Conservation (phyloP, 179 eudicot species). For the Amaranthus tricolor region DNA sequence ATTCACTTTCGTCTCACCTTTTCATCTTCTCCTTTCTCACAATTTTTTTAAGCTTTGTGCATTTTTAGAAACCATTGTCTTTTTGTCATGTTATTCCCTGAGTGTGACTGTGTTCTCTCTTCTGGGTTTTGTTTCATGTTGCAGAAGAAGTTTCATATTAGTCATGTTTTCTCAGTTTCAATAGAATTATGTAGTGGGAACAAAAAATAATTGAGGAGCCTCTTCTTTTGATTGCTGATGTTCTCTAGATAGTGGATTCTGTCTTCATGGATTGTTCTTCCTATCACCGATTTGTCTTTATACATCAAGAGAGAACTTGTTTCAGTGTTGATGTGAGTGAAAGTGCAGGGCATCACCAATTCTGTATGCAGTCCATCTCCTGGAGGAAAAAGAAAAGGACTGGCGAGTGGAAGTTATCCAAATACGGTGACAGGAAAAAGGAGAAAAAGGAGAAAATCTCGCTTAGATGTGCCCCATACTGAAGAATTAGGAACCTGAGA, state of each 20-base stretch:
- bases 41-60: neutral
- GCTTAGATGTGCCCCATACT: neutral
- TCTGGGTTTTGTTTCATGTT: neutral
- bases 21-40: neutral
- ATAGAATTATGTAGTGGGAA: neutral
- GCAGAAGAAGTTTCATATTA: neutral
- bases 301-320: neutral
- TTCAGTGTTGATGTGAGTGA: neutral
- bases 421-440: too few species aligned
- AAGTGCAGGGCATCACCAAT: neutral
- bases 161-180: neutral
- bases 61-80: neutral
- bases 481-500: neutral
- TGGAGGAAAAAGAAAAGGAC: too few species aligned
- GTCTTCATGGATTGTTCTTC: neutral
- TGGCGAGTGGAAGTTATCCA: too few species aligned
- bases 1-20: constrained; percentile 8
- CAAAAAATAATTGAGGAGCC: neutral
- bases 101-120: too few species aligned
- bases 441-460: too few species aligned
- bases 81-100: neutral
- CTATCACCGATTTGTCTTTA: neutral
- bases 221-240: constrained; percentile 1
- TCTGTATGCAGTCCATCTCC: too few species aligned
- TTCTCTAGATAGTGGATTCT: neutral